Evolutionary conservation across 345 rosid genomes (phyloP), one percentile per base, ranked within the genome.

Genomic region (Populus deltoides): DNA sequence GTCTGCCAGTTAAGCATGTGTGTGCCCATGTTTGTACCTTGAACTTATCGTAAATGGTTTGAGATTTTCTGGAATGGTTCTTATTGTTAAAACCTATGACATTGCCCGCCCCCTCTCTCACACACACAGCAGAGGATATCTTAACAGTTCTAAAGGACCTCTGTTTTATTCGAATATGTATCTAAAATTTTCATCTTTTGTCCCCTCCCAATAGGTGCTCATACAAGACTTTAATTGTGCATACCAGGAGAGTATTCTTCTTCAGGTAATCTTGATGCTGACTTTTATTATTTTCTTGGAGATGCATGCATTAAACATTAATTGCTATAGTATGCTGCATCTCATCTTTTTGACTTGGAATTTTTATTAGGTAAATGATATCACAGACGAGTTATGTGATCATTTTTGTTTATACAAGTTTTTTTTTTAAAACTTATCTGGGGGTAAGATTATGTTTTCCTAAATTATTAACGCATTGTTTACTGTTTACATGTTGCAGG

Each of bases 201-300:
- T 25, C 47, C 45, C 51, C 55, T 66, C 31, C 71, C 41, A 72
- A 5, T 75, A 95, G 99, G 90, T 89, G 62, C 92, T 95, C 77
- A 83, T 95, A 81, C 92, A 88, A 84, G 99, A 95, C 88, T 95
- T 95, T 80, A 95, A 95, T 81, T 95, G 99, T 89, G 99, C 99
- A 77, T 91, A 81, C 81, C 99, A 95, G 74, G 99, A 93, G 87
- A 92, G 89, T 88, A 90, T 95, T 80, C 97, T 95, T 84, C 83
- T 93, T 73, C 99, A 95, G 97, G 99, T 95, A 82, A 63, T 55
- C 20, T 74, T 51, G 59, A 35, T 78, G 25, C 25, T 67, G 8
- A 33, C 29, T 15, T 18, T 16, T 70, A 10, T 66, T 69, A 22
- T 63, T 4, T 33, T 36, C 33, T 74, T 73, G 41, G 8, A 36